A percentile compares a stretch with the other conserved stretches of the same genome.
These are phyloP conservation scores for Pseudozyma sp. DNA, from an alignment of 1,284 basidiomycete genomes.

Conservation along the genomic window DNA sequence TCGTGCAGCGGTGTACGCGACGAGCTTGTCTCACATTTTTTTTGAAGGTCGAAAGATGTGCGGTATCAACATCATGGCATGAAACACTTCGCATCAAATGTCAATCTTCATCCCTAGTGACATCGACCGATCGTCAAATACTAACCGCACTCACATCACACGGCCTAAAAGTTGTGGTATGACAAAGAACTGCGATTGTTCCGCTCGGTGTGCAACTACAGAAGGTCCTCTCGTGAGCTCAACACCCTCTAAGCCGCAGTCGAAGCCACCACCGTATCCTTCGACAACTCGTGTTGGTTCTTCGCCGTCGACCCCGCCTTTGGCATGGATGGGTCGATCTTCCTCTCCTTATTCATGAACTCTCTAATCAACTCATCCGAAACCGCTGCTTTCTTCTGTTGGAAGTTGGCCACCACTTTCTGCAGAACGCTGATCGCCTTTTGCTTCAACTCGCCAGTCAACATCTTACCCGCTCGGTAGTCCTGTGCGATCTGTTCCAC, in stretches of 20 bases:
- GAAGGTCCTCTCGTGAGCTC: neutral
- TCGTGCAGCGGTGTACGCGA: no score
- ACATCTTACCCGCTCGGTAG: conserved; percentile 86
- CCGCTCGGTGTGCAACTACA: neutral
- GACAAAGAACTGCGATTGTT: no score
- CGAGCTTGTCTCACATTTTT: no score
- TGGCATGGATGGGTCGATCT: conserved; percentile 73
- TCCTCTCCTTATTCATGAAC: conserved; percentile 87
- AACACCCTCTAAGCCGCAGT: conserved; percentile 11
- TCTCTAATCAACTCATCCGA: conserved; percentile 81
- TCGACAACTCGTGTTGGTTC: conserved; percentile 32
- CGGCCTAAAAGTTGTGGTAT: no score
- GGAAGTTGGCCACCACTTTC: conserved; percentile 86
- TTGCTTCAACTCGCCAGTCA: conserved; percentile 93
- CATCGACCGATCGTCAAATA: no score
- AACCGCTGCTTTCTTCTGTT: conserved; percentile 84
- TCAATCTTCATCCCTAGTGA: no score
- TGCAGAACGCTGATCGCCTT: conserved; percentile 88
- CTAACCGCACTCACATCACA: no score
- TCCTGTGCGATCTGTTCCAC: conserved; percentile 85
- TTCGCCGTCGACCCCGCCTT: conserved; percentile 52
- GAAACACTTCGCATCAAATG: no score
- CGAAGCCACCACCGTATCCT: conserved; percentile 39
- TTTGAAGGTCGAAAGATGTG: neutral
- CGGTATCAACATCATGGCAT: neutral